These are phyloP conservation scores for Diaporthe aspalathi DNA, from an alignment of 2,329 filamentous ascomycete species.

Conservation along the genomic window DNA sequence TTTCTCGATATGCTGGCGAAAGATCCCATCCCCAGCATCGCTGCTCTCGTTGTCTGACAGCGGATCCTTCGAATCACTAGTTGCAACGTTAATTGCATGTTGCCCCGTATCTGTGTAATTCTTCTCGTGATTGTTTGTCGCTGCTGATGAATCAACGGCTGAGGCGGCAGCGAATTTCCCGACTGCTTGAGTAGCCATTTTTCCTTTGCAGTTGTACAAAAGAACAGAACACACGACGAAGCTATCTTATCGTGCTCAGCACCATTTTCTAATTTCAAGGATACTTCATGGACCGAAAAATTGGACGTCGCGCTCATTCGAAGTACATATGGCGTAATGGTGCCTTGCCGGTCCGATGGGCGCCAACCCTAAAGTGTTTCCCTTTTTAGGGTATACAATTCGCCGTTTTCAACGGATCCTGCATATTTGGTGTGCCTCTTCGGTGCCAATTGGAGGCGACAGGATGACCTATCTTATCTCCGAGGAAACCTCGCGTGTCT, in stretches of 20 bases:
- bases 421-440: too few species aligned
- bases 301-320: not conserved
- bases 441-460: too few species aligned
- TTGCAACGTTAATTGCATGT: too few species aligned
- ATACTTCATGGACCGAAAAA: not conserved
- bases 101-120: not conserved
- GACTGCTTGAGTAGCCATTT: not conserved
- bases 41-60: not conserved
- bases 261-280: accelerated
- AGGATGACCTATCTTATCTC: too few species aligned
- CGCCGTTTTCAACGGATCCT: too few species aligned
- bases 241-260: not conserved
- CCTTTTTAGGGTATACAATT: not conserved
- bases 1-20: not conserved
- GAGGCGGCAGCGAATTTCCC: not conserved
- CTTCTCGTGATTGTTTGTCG: not conserved
- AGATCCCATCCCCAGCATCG: not conserved
- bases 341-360: not conserved
- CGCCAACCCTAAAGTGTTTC: not conserved
- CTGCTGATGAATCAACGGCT: not conserved
- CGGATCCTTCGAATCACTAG: accelerated
- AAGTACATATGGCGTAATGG: not conserved
- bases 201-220: not conserved
- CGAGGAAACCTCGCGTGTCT: too few species aligned
- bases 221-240: too few species aligned